phyloP scores from a whole-genome alignment of 1,284 basidiomycete species.

The Acaromyces ingoldii region DNA sequence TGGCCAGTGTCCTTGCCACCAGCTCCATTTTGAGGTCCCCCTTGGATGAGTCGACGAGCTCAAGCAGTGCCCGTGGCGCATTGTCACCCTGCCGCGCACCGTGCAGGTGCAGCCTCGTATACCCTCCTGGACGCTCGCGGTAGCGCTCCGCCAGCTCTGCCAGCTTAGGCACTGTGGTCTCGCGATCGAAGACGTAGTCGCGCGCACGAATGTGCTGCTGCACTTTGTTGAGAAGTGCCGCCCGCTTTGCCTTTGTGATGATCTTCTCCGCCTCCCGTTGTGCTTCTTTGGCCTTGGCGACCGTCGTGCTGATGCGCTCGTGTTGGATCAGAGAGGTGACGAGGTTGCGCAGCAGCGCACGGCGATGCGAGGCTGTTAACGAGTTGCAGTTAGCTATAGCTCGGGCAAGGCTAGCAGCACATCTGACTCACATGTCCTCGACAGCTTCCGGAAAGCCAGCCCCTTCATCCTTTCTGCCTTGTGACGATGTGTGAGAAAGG shows the following conservation, averaged over 20 bases:
- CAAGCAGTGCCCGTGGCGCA: slow-evolving; percentile 83
- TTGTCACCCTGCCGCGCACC: slow-evolving; percentile 87
- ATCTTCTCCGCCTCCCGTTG: slow-evolving; percentile 91
- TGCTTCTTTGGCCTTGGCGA: slow-evolving; percentile 90
- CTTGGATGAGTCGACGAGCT: slow-evolving; percentile 86
- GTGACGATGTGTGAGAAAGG: not conserved
- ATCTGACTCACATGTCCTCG: slow-evolving; percentile 21
- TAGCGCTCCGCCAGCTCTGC: slow-evolving; percentile 76
- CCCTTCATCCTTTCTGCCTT: slow-evolving; percentile 40
- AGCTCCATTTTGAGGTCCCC: slow-evolving; percentile 63
- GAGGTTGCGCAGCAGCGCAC: slow-evolving; percentile 59
- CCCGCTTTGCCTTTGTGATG: slow-evolving; percentile 43
- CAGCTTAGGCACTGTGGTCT: slow-evolving; percentile 60
- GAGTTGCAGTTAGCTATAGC: not conserved
- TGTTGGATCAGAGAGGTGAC: slow-evolving; percentile 92
- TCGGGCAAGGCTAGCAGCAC: not conserved
- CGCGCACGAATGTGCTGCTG: slow-evolving; percentile 11
- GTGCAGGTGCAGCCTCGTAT: slow-evolving; percentile 86
- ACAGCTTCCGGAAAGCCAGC: slow-evolving; percentile 47
- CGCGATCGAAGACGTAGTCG: slow-evolving; percentile 30
- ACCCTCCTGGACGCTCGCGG: slow-evolving; percentile 77
- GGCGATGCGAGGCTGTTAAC: slow-evolving; percentile 1
- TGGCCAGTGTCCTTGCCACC: slow-evolving; percentile 42
- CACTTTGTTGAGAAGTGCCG: not conserved
- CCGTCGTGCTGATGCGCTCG: slow-evolving; percentile 91